These are phyloP conservation scores for Nemania diffusa DNA, from an alignment of 2,329 filamentous ascomycete species.

Conservation along the genomic window DNA sequence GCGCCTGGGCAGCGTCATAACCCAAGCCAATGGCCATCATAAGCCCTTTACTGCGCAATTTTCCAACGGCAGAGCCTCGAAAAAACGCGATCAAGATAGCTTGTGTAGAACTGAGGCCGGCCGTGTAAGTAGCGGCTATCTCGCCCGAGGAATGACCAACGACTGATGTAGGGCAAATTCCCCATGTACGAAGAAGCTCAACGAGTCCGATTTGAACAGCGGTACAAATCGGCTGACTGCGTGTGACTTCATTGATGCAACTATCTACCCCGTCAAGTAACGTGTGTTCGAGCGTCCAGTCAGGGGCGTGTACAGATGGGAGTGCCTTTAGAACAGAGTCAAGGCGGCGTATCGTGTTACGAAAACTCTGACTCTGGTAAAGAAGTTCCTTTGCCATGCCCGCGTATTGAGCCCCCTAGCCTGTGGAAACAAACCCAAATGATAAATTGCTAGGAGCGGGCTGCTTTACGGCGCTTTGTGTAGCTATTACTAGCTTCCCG, in stretches of 20 bases:
- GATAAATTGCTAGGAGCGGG: constrained; percentile 6
- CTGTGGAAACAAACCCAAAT: constrained; percentile 41
- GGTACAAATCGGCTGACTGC: constrained; percentile 40
- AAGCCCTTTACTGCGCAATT: constrained; percentile 17
- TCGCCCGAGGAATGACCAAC: constrained; percentile 51
- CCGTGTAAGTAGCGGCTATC: constrained; percentile 56
- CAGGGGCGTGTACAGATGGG: not conserved
- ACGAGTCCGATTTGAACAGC: constrained; percentile 43
- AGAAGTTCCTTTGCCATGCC: constrained; percentile 49
- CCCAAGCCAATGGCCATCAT: constrained; percentile 42
- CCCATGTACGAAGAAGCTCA: constrained; percentile 30
- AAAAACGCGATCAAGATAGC: constrained; percentile 40
- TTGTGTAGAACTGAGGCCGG: constrained; percentile 42
- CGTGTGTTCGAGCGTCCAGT: constrained; percentile 33
- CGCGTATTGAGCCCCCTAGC: constrained; percentile 49
- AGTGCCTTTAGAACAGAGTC: constrained; percentile 27
- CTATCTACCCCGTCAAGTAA: constrained; percentile 18
- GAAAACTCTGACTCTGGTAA: constrained; percentile 32
- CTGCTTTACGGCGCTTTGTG: too few species aligned
- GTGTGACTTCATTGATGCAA: constrained; percentile 22
- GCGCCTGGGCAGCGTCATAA: not conserved
- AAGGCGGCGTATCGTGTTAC: constrained; percentile 30
- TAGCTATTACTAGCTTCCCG: not conserved
- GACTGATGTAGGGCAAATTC: constrained; percentile 20
- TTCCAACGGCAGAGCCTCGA: constrained; percentile 33